Conservation (phyloP, 2,329 filamentous ascomycete species). For the Colletotrichum scovillei region DNA sequence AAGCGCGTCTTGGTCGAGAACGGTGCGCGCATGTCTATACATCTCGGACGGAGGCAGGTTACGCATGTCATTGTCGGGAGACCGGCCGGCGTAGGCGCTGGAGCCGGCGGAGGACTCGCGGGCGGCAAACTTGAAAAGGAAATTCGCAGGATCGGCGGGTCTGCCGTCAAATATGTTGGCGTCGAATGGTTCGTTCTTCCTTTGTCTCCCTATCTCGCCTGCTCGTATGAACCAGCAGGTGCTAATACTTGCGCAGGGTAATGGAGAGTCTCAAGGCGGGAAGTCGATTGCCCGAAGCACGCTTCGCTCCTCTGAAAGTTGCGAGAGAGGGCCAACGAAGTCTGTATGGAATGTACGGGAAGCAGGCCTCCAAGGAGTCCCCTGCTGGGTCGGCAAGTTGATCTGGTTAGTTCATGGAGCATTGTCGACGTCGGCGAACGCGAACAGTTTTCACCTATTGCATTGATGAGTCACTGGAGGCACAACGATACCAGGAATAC, state of each 20-base stretch:
- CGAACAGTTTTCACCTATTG: background rate
- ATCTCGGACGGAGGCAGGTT: constrained; percentile 78
- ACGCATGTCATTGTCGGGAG: constrained; percentile 87
- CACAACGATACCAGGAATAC: constrained; percentile 16
- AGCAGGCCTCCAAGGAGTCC: background rate
- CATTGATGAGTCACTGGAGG: background rate
- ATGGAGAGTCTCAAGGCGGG: constrained; percentile 85
- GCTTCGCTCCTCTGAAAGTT: constrained; percentile 74
- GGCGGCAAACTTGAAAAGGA: constrained; percentile 85
- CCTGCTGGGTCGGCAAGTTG: background rate
- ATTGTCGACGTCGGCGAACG: background rate
- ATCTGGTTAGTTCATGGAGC: background rate
- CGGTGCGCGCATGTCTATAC: constrained; percentile 77
- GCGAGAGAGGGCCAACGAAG: constrained; percentile 72
- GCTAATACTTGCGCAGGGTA: constrained; percentile 62
- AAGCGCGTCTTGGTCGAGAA: constrained; percentile 81
- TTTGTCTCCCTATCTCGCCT: constrained; percentile 21
- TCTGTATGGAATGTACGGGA: constrained; percentile 64
- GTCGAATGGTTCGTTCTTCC: constrained; percentile 76
- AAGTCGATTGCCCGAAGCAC: constrained; percentile 78
- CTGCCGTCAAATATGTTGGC: constrained; percentile 80
- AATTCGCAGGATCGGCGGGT: constrained; percentile 74
- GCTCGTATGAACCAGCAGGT: background rate
- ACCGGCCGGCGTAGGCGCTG: constrained; percentile 59
- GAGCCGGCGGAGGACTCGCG: constrained; percentile 80